Conservation (phyloP, 495 filamentous ascomycete genomes). For the Jackrogersella minutella region DNA sequence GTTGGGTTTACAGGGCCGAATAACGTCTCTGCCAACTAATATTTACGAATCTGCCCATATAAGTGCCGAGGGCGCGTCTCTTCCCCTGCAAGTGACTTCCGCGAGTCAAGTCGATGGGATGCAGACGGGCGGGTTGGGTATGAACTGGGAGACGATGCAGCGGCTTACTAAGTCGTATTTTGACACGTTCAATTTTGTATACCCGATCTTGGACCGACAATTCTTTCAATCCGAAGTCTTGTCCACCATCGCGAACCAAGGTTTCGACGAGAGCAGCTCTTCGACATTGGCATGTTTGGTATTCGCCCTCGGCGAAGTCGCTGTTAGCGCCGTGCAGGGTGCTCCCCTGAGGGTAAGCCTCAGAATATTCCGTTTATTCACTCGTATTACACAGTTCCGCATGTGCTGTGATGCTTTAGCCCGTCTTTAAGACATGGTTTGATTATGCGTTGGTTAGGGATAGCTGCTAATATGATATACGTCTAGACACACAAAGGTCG, state of each 20-base stretch:
- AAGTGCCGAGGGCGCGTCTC: slow-evolving; percentile 19
- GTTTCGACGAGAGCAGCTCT: slow-evolving; percentile 57
- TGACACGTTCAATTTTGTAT: slow-evolving; percentile 63
- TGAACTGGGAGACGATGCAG: slow-evolving; percentile 60
- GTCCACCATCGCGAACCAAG: slow-evolving; percentile 54
- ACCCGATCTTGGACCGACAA: slow-evolving; percentile 64
- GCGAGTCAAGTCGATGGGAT: slow-evolving; percentile 41
- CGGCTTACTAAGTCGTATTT: slow-evolving; percentile 61
- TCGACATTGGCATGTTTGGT: slow-evolving; percentile 65
- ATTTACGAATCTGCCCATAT: slow-evolving; percentile 26
- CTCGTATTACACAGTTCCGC: neutral
- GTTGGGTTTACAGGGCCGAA: slow-evolving; percentile 49
- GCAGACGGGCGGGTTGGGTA: slow-evolving; percentile 15
- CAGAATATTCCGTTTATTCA: slow-evolving; percentile 5
- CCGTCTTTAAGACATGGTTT: neutral
- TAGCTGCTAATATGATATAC: slow-evolving; percentile 9
- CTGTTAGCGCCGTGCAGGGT: slow-evolving; percentile 57
- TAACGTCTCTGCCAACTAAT: slow-evolving; percentile 45
- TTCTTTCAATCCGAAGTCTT: slow-evolving; percentile 58
- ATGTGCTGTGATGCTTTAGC: neutral
- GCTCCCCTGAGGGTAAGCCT: slow-evolving; percentile 49
- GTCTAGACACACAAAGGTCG: slow-evolving; percentile 49
- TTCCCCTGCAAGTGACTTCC: slow-evolving; percentile 27
- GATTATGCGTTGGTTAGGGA: neutral
- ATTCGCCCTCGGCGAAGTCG: slow-evolving; percentile 64